Evolutionary conservation across 495 filamentous ascomycete genomes (phyloP), one percentile per base, ranked within the genome.

Genomic region (Alectoria sarmentosa): DNA sequence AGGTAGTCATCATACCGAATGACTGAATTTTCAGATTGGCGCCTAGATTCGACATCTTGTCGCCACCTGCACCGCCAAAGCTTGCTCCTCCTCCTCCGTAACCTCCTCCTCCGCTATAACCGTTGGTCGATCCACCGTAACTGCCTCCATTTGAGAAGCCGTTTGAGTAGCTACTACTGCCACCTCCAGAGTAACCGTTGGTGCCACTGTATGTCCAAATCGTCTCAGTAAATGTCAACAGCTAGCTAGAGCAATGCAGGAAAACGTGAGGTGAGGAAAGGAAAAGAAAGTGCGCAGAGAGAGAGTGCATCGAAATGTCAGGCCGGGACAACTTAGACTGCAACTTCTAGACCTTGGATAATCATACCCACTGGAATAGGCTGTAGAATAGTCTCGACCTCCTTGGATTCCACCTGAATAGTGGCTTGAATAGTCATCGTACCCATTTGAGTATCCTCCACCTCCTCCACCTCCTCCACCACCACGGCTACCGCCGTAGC

Each of bases 21-120:
- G 84, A 82, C 69, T 95, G 94, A 68, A 86, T 85, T 80, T 94
- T 90, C 62, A 98, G 80, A 68, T 84, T 83, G 62, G 89, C 84
- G 68, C 94, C 94, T 61, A 98, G 88, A 76, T 88, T 88, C 69
- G 86, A 88, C 94, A 98, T 98, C 72, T 89, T 86, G 77, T 98
- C 94, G 76, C 90, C 91, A 67, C 90, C 87, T 64, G 79, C 84
- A 41, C 78, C 81, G 32, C 77, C 78, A 30, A 67, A 70, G 30
- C 84, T 34, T 36, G 52, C 81, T 42, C 79, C 78, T 48, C 81
- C 80, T 57, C 81, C 79, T 28, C 82, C 79, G 28, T 77, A 73
- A 17, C 79, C 78, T 46, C 79, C 78, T 36, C 78, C 77, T 44
- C 77, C 75, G 23, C 69, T 78, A 38, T 74, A 71, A 28, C 74